Evolutionary conservation across 148 eudicot species (phyloP).

Genomic region (Camellia sinensis): DNA sequence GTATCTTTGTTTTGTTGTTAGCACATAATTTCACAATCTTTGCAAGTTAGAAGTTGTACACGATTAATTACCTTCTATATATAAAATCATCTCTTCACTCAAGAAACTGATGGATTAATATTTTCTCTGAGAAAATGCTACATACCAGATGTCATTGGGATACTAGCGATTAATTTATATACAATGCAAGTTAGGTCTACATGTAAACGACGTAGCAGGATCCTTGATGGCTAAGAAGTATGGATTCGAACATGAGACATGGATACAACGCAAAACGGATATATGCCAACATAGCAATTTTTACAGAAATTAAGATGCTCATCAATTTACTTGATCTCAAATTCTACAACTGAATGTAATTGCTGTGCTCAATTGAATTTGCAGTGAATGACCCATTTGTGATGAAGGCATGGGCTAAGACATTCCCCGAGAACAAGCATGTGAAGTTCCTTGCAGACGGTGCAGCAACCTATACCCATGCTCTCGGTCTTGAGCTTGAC

Average conservation of each 20-base stretch:
- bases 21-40: no score
- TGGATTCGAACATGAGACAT: no score
- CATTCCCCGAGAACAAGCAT: slow-evolving; percentile 19
- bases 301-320: not conserved
- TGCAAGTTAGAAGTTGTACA: no score
- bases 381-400: slow-evolving; percentile 27
- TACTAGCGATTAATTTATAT: no score
- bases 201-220: not conserved
- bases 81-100: no score
- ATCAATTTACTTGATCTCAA: not conserved
- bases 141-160: not conserved
- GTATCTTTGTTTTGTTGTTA: not conserved
- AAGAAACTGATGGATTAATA: not conserved
- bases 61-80: not conserved
- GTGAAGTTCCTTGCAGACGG: slow-evolving; percentile 30
- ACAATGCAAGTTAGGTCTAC: not conserved
- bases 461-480: slow-evolving; percentile 21
- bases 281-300: no score
- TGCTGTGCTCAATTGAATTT: not conserved
- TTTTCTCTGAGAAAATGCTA: not conserved
- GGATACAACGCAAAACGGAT: not conserved
- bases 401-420: slow-evolving; percentile 26
- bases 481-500: slow-evolving; percentile 27
- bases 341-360: not conserved
- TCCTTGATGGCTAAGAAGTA: not conserved